A percentile compares a stretch with the other conserved stretches of the same genome.
phyloP scores from a whole-genome alignment of 257 asterid genomes.

The Knoxia roxburghii region DNA sequence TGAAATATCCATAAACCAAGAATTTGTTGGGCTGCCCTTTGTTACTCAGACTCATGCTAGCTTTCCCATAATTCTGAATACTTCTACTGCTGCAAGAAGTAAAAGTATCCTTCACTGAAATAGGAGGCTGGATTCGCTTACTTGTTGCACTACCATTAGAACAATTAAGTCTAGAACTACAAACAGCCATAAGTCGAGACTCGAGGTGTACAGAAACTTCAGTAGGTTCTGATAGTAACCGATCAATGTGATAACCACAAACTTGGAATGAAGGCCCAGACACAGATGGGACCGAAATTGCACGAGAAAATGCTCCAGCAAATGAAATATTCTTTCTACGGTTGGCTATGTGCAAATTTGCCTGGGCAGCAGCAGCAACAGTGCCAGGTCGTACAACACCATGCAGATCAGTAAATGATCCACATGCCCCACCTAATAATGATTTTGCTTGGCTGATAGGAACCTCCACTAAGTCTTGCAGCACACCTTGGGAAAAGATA shows the following conservation, averaged over 20 bases:
- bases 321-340: conserved; percentile 56
- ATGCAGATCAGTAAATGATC: conserved; percentile 34
- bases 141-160: conserved; percentile 33
- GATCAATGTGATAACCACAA: conserved; percentile 61
- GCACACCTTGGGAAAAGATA: conserved; percentile 29
- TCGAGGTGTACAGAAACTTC: conserved; percentile 24
- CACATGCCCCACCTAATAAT: conserved; percentile 40
- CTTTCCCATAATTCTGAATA: conserved; percentile 38
- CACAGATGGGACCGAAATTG: conserved; percentile 70
- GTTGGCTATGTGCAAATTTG: conserved; percentile 49
- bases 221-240: conserved; percentile 37
- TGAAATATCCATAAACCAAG: conserved; percentile 55
- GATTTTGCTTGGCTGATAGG: conserved; percentile 44
- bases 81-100: conserved; percentile 36
- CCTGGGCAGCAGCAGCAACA: conserved; percentile 68
- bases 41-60: conserved; percentile 61
- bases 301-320: conserved; percentile 62
- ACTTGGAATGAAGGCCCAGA: conserved; percentile 69
- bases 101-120: conserved; percentile 35
- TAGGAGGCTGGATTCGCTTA: conserved; percentile 28
- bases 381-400: conserved; percentile 50
- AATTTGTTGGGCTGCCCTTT: conserved; percentile 61
- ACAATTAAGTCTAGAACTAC: conserved; percentile 40
- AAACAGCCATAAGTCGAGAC: conserved; percentile 51
- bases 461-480: conserved; percentile 39